These are phyloP conservation scores for Cruciata laevipes DNA, from an alignment of 257 asterid genomes.

Conservation along the genomic window DNA sequence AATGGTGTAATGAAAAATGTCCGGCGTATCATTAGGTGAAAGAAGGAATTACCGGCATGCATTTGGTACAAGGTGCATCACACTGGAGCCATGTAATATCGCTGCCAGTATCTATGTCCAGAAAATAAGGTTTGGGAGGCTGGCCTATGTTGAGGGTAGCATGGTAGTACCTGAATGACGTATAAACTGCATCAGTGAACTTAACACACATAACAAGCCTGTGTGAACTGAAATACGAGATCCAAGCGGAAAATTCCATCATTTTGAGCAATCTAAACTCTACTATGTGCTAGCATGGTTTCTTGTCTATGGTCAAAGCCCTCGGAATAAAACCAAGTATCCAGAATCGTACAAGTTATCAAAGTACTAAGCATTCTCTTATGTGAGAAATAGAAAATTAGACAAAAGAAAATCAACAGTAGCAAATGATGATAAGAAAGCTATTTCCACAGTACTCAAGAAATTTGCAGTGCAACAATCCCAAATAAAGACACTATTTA, in stretches of 20 bases:
- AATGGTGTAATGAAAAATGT: neutral
- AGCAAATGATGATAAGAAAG: neutral
- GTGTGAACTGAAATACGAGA: neutral
- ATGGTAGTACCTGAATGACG: constrained; percentile 53
- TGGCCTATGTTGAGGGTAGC: constrained; percentile 54
- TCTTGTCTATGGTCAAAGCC: neutral
- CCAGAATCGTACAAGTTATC: neutral
- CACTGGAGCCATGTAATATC: constrained; percentile 97
- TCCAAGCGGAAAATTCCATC: neutral
- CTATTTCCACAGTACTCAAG: neutral
- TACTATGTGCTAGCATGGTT: neutral
- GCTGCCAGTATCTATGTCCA: constrained; percentile 91
- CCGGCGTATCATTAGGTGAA: neutral
- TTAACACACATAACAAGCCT: neutral
- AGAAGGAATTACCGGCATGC: constrained; percentile 46
- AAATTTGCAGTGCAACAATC: neutral
- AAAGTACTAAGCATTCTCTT: neutral
- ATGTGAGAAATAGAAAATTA: neutral
- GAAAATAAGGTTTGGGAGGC: constrained; percentile 58
- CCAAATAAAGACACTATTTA: neutral
- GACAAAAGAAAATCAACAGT: too few species aligned
- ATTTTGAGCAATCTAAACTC: neutral
- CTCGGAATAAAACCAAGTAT: neutral
- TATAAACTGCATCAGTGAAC: neutral
- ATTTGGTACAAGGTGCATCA: constrained; percentile 80